A percentile compares a stretch with the other conserved stretches of the same genome.
These are phyloP conservation scores for Hypoxylon sp. DNA, from an alignment of 2,329 filamentous ascomycete species.

Conservation along the genomic window DNA sequence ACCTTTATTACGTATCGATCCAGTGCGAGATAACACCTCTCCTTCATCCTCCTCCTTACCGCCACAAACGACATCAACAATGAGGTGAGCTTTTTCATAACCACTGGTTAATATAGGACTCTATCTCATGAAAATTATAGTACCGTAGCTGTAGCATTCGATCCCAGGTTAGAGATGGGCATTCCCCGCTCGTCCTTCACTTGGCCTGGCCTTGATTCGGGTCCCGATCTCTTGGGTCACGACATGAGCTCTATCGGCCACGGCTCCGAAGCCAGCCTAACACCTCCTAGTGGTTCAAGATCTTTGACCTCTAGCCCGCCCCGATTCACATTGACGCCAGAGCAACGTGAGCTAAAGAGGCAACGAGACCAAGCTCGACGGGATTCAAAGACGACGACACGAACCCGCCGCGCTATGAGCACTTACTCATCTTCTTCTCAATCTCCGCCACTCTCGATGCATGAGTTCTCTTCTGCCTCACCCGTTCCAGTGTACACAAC, in stretches of 20 bases:
- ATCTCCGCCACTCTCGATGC: constrained; percentile 59
- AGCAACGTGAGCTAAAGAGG: constrained; percentile 72
- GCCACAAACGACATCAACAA: constrained; percentile 47
- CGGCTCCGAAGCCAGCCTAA: constrained; percentile 64
- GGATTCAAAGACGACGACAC: constrained; percentile 66
- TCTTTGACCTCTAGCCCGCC: constrained; percentile 71
- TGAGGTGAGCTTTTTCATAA: constrained; percentile 54
- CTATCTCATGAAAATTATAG: constrained; percentile 47
- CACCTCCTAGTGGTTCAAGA: constrained; percentile 62
- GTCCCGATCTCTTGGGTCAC: constrained; percentile 56
- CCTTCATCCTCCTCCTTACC: constrained; percentile 40
- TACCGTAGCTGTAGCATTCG: constrained; percentile 64
- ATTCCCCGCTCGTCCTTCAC: constrained; percentile 61
- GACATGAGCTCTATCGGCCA: constrained; percentile 62
- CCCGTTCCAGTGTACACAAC: constrained; percentile 65
- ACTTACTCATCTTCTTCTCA: constrained; percentile 52
- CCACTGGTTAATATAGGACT: not conserved
- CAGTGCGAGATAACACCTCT: constrained; percentile 49
- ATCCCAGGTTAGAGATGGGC: constrained; percentile 65
- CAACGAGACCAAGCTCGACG: constrained; percentile 70
- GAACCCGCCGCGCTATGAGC: constrained; percentile 65
- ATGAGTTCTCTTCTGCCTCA: constrained; percentile 58
- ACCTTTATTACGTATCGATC: constrained; percentile 52
- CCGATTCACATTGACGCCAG: constrained; percentile 65
- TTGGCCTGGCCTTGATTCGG: constrained; percentile 62